Base-by-base conservation (phyloP, 495 filamentous ascomycete species). In the Penicillium daleae region DNA sequence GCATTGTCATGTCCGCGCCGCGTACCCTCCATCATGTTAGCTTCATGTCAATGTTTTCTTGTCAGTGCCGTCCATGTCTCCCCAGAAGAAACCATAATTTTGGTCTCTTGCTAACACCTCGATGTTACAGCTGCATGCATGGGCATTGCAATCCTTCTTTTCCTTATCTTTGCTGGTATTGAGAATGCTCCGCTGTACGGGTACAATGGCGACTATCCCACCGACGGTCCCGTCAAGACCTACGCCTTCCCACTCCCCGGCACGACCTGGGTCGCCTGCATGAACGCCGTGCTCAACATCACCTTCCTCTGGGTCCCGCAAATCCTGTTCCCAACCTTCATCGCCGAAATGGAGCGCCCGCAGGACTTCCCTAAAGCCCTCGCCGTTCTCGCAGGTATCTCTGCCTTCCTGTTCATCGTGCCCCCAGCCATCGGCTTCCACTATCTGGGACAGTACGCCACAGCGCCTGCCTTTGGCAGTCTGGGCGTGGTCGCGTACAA, bases 261-360 rank as follows among this genome's bases (percentile, higher is more conserved):
- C 24, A 81, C 79, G 0, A 80, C 74, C 9, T 82, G 74, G 71
- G 74, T 82, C 7, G 67, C 60, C 13, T 79, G 77, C 68, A 74
- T 82, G 76, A 82, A 82, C 59, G 80, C 78, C 19, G 76, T 80
- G 4, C 54, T 79, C 2, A 80, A 80, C 55, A 78, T 80, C 62
- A 77, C 76, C 24, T 80, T 76, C 62, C 71, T 80, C 66, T 81
- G 77, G 78, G 76, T 82, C 7, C 76, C 78, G 0, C 78, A 80
- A 58, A 79, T 86, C 64, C 78, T 85, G 66, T 86, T 87, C 66
- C 84, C 84, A 26, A 80, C 79, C 37, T 76, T 87, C 59, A 83
- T 87, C 58, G 77, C 83, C 3, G 85, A 87, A 66, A 86, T 87
- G 84, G 76, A 82, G 60, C 69, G 69, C 24, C 85, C 85, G 0